Conservation (phyloP, 306 rosid genomes). For the Leucaena leucocephala region DNA sequence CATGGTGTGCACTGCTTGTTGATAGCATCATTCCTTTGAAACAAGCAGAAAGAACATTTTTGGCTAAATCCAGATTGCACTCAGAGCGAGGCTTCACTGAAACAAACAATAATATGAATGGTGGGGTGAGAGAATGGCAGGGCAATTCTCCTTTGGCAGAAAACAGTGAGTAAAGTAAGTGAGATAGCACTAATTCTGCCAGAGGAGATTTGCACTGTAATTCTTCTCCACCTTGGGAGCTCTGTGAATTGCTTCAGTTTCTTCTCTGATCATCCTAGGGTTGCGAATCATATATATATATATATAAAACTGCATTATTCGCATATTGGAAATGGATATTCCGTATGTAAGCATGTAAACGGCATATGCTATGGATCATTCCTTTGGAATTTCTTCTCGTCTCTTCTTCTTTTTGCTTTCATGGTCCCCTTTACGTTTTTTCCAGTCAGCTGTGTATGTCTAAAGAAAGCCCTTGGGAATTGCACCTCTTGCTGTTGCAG, state of each 20-base stretch:
- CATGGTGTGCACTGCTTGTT: no score
- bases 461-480: not conserved
- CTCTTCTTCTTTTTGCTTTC: not conserved
- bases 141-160: slow-evolving; percentile 49
- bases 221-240: slow-evolving; percentile 27
- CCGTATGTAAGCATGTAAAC: not conserved
- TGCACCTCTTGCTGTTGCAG: not conserved
- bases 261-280: slow-evolving; percentile 4
- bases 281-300: not conserved
- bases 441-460: not conserved
- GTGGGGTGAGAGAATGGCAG: slow-evolving; percentile 38
- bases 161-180: not conserved
- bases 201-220: slow-evolving; percentile 28
- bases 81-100: not conserved
- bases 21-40: no score
- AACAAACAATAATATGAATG: not conserved
- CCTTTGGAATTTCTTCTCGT: slow-evolving; percentile 36
- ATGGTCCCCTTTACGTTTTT: slow-evolving; percentile 38
- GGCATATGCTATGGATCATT: slow-evolving; percentile 48
- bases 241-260: slow-evolving; percentile 1
- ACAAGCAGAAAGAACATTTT: not conserved
- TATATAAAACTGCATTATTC: not conserved
- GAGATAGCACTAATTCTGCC: not conserved
- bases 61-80: not conserved
- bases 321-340: slow-evolving; percentile 33